Conservation (phyloP, 139 green algal species). For the Limnomonas spitsbergensis region DNA sequence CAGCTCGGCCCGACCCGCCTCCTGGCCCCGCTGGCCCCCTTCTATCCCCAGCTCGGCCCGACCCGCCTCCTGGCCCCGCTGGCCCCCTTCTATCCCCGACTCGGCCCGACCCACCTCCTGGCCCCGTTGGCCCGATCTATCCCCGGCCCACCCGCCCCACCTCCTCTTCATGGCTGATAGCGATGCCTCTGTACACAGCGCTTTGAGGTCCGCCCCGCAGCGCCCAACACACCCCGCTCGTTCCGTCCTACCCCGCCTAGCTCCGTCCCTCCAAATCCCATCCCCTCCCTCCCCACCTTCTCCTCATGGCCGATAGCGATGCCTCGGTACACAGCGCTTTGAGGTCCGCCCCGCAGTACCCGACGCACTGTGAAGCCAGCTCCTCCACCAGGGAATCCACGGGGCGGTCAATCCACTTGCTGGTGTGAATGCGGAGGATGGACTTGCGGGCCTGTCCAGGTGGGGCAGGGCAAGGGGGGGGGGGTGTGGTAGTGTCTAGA, state of each 20-base stretch:
- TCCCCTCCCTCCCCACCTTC: conserved; percentile 27
- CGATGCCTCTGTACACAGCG: not conserved
- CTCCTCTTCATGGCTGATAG: not conserved
- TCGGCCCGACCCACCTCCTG: too few relatives aligned
- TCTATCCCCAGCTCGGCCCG: too few relatives aligned
- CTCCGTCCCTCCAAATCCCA: not conserved
- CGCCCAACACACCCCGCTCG: too few relatives aligned
- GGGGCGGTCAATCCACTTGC: conserved; percentile 69
- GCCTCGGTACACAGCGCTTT: conserved; percentile 94
- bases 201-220: conserved; percentile 1
- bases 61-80: too few relatives aligned
- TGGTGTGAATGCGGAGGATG: conserved; percentile 92
- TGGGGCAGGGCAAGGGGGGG: conserved; percentile 12
- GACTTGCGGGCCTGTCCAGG: conserved; percentile 56
- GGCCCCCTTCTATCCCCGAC: too few relatives aligned
- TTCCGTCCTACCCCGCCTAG: not conserved
- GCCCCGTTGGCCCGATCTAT: too few relatives aligned
- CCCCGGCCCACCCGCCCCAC: not conserved
- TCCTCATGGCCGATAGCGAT: conserved; percentile 78
- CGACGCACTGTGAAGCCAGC: conserved; percentile 66
- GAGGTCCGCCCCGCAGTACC: conserved; percentile 93
- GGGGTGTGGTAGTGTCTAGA: not conserved
- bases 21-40: too few relatives aligned
- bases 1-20: too few relatives aligned
- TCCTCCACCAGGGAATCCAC: conserved; percentile 53